Conservation (phyloP, 2,329 filamentous ascomycete genomes). For the Phoma sp. region DNA sequence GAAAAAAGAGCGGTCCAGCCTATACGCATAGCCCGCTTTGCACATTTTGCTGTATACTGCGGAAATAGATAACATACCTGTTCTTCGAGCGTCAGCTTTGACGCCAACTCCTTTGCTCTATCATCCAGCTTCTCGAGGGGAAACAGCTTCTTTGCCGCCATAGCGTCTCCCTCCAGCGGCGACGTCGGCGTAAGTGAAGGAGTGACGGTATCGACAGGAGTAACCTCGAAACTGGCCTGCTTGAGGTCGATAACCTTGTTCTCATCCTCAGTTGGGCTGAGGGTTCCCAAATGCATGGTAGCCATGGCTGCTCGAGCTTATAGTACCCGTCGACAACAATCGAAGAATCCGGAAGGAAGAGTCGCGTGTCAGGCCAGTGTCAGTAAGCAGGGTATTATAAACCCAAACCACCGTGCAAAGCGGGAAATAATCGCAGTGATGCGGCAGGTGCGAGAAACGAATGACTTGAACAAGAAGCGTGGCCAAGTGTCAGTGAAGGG, state of each 20-base stretch:
- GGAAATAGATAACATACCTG: conserved; percentile 41
- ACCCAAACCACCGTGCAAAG: not conserved
- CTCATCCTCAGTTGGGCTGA: conserved; percentile 34
- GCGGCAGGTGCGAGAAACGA: conserved; percentile 17
- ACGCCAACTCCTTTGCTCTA: conserved; percentile 43
- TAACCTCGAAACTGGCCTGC: conserved; percentile 38
- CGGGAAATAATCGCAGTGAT: conserved; percentile 5
- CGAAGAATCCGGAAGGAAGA: conserved; percentile 34
- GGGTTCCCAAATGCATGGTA: conserved; percentile 37
- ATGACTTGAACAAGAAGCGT: conserved; percentile 19
- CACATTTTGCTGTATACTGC: not conserved
- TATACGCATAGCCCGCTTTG: no score
- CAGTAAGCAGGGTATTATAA: conserved; percentile 15
- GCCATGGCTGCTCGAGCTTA: conserved; percentile 36
- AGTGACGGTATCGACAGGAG: conserved; percentile 33
- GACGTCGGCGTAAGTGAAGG: conserved; percentile 37
- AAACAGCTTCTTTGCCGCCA: conserved; percentile 45
- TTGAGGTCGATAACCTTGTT: conserved; percentile 41
- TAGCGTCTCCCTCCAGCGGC: conserved; percentile 30
- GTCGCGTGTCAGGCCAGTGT: conserved; percentile 35
- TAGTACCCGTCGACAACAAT: conserved; percentile 25
- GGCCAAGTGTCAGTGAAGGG: conserved; percentile 37
- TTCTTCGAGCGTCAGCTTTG: conserved; percentile 46
- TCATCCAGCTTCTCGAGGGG: conserved; percentile 40
- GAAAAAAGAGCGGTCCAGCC: no score